Percentiles rank a stretch among this genome's conserved stretches.
Evolutionary conservation across 2,329 filamentous ascomycete genomes (phyloP).

Genomic region (Colletotrichum chlorophyti): DNA sequence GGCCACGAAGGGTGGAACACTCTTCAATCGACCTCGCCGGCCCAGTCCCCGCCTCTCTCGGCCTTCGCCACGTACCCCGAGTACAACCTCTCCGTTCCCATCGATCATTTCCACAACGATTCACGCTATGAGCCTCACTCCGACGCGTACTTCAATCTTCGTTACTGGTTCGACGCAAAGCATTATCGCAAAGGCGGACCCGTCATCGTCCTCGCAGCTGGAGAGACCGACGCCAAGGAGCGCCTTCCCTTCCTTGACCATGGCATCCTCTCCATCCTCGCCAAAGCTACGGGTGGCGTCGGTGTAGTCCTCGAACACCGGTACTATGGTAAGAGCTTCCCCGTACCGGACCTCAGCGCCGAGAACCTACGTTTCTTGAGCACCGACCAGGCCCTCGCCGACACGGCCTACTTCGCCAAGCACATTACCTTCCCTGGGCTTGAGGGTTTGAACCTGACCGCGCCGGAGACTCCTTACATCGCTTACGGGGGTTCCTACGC

Average conservation of each 20-base stretch:
- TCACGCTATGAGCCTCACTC: slow-evolving; percentile 79
- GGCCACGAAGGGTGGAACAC: slow-evolving; percentile 8
- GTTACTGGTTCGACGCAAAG: slow-evolving; percentile 84
- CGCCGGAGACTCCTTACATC: slow-evolving; percentile 73
- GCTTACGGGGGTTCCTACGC: slow-evolving; percentile 87
- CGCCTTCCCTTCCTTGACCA: slow-evolving; percentile 77
- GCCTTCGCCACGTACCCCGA: slow-evolving; percentile 40
- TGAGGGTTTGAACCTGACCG: slow-evolving; percentile 70
- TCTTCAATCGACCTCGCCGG: slow-evolving; percentile 4
- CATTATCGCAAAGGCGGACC: slow-evolving; percentile 81
- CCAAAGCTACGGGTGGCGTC: slow-evolving; percentile 74
- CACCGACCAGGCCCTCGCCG: slow-evolving; percentile 82
- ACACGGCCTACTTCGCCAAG: slow-evolving; percentile 80
- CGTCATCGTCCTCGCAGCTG: slow-evolving; percentile 77
- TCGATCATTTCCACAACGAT: slow-evolving; percentile 88
- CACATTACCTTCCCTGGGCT: slow-evolving; percentile 75
- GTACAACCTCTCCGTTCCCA: slow-evolving; percentile 53
- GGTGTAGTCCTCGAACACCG: slow-evolving; percentile 86
- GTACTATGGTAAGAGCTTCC: slow-evolving; percentile 83
- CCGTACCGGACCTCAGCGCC: slow-evolving; percentile 68
- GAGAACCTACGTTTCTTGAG: slow-evolving; percentile 81
- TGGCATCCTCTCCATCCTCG: slow-evolving; percentile 76
- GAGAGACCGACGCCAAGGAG: slow-evolving; percentile 70
- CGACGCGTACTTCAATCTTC: slow-evolving; percentile 69
- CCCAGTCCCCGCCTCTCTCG: background rate